phyloP scores from a whole-genome alignment of 2,329 filamentous ascomycete species.

The Byssoonygena ceratinophila region DNA sequence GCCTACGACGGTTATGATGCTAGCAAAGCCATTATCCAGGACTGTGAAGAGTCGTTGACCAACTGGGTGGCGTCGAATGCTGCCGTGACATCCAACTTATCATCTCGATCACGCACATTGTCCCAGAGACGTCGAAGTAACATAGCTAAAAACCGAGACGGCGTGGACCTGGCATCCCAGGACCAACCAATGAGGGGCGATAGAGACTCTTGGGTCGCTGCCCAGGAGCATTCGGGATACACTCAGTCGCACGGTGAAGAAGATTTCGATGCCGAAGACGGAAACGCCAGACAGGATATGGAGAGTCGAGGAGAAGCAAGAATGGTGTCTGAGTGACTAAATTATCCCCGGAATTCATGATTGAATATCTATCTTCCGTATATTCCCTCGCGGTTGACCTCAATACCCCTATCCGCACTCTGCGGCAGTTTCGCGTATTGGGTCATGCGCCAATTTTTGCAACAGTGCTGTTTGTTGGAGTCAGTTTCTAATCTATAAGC shows the following conservation, averaged over 20 bases:
- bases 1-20: slow-evolving; percentile 98
- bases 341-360: too few relatives aligned
- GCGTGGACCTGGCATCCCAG: slow-evolving; percentile 71
- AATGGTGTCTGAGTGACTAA: too few relatives aligned
- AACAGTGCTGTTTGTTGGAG: too few relatives aligned
- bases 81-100: slow-evolving; percentile 76
- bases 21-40: slow-evolving; percentile 96
- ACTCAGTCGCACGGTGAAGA: slow-evolving; percentile 37
- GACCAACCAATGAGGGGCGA: slow-evolving; percentile 69
- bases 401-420: too few relatives aligned
- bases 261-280: slow-evolving; percentile 23
- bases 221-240: slow-evolving; percentile 46
- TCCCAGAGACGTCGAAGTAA: slow-evolving; percentile 73
- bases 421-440: too few relatives aligned
- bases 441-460: too few relatives aligned
- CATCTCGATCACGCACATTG: slow-evolving; percentile 73
- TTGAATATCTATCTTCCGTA: too few relatives aligned
- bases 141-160: slow-evolving; percentile 52
- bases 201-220: slow-evolving; percentile 69
- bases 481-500: too few relatives aligned
- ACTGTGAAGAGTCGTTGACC: slow-evolving; percentile 92
- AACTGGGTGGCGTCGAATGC: slow-evolving; percentile 94
- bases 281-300: background rate
- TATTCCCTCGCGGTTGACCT: too few relatives aligned
- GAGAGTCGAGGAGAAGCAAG: too few relatives aligned